Evolutionary conservation across 208 protist species (phyloP).

Genomic region (Endotrypanum monterogeii): DNA sequence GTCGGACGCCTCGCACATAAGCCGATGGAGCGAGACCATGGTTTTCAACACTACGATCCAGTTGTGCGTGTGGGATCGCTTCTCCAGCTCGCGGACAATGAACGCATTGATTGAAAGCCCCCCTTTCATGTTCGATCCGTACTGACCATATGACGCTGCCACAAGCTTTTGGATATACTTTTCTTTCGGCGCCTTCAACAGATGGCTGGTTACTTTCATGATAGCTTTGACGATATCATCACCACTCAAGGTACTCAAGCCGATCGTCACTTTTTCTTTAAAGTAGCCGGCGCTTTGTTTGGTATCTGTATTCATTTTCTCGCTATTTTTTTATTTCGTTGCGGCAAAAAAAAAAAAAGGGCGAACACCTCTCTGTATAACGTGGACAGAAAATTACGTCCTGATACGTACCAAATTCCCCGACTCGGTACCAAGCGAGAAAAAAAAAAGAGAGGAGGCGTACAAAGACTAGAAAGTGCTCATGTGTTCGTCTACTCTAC

Average conservation of each 20-base stretch:
- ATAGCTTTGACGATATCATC: constrained; percentile 75
- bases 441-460: neutral
- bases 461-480: neutral
- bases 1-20: constrained; percentile 66
- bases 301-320: constrained; percentile 43
- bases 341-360: neutral
- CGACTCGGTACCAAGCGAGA: neutral
- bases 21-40: constrained; percentile 71
- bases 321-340: neutral
- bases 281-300: constrained; percentile 86
- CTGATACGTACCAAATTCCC: neutral
- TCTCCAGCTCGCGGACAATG: constrained; percentile 79
- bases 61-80: constrained; percentile 77
- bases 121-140: constrained; percentile 25
- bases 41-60: constrained; percentile 88
- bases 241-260: constrained; percentile 58
- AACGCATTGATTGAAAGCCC: constrained; percentile 43
- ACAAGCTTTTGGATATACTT: constrained; percentile 84
- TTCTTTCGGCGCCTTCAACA: constrained; percentile 85
- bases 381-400: neutral
- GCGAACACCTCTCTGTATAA: neutral
- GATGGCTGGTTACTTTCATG: constrained; percentile 84
- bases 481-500: neutral
- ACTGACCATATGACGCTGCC: constrained; percentile 64
- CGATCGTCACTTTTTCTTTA: constrained; percentile 79